Evolutionary conservation across 139 green algal species (phyloP), one percentile per base, ranked within the genome.

Genomic region (Closterium sp.): DNA sequence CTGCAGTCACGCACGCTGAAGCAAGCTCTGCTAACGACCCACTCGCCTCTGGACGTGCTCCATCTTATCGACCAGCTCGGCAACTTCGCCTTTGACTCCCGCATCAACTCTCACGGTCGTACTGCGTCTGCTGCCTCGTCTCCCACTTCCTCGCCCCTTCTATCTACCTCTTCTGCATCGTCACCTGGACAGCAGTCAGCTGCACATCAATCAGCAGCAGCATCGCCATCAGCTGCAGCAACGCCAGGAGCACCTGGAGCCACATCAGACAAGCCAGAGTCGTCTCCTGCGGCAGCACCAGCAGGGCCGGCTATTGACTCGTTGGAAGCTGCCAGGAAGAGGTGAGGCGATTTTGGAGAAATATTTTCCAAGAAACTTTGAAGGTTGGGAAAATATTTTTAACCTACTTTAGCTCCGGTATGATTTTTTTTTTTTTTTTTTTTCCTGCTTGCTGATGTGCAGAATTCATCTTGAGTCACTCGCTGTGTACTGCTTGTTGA

Each of bases 31-130:
- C 10, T 91, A 32, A 38, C 69, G 28, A 33, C 33, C 5, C 23
- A 36, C 32, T 2, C 69, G 16, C 34, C 10, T 32, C 34, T 86
- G 8, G 89, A 91, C 36, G n/a, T 91, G 64, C 28, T 32, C 9
- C 30, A 32, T 31, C 69, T 91, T 6, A 23, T 32, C 30, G 89
- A 91, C 89, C 89, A 91, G 36, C 69, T 91, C 2, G 66, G 76
- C 34, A 43, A 34, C 25, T 91, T 91, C 36, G 9, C 66, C 28
- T 91, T 91, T 83, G 33, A 91, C 33, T 87, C 33, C 25, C 33
- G 25, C 2, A 25, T 83, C 33, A 87, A 87, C 33, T 12, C n/a
- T 87, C 33, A 83, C 33, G 23, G 16, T 19, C 33, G 33, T 83
- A 25, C 33, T 25, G 33, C 84, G 19, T 35, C 33, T 25, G 33